A percentile compares a stretch with the other conserved stretches of the same genome.
Evolutionary conservation across 2,329 filamentous ascomycete species (phyloP).

Genomic region (Colletotrichum sp.): DNA sequence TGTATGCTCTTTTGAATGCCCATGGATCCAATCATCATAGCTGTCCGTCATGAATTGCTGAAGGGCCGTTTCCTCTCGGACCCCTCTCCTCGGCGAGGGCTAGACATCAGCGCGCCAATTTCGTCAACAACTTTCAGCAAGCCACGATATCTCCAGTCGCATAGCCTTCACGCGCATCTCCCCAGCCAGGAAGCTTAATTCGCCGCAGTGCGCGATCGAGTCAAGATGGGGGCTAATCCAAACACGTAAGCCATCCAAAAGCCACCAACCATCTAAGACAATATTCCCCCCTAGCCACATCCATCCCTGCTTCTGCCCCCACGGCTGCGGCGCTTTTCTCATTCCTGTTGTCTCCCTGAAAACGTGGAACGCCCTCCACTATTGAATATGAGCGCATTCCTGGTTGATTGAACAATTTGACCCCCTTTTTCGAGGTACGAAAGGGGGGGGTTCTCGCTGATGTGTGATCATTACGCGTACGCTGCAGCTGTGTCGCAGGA

Average conservation of each 20-base stretch:
- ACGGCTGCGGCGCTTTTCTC: not conserved
- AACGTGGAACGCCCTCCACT: not conserved
- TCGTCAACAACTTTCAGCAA: not conserved
- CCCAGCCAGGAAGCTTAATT: not conserved
- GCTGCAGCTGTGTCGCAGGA: not conserved
- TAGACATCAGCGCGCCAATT: not conserved
- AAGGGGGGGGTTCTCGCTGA: not conserved
- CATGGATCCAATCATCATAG: not conserved
- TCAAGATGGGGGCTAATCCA: not conserved
- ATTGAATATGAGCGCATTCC: not conserved
- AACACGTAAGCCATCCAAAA: not conserved
- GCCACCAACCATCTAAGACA: not conserved
- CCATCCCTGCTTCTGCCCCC: not conserved
- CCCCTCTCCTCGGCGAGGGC: too few relatives aligned
- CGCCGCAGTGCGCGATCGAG: not conserved
- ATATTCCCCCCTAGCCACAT: not conserved
- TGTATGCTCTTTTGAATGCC: not conserved
- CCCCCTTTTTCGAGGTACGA: not conserved
- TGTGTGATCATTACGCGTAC: not conserved
- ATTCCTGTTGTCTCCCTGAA: not conserved
- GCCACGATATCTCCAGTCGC: not conserved
- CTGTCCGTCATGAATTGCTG: not conserved
- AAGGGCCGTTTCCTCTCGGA: too few relatives aligned
- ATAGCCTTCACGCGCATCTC: not conserved
- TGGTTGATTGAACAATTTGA: not conserved